Evolutionary conservation across 2,329 filamentous ascomycete genomes (phyloP).

Genomic region (Microcyclospora tardicrescens): DNA sequence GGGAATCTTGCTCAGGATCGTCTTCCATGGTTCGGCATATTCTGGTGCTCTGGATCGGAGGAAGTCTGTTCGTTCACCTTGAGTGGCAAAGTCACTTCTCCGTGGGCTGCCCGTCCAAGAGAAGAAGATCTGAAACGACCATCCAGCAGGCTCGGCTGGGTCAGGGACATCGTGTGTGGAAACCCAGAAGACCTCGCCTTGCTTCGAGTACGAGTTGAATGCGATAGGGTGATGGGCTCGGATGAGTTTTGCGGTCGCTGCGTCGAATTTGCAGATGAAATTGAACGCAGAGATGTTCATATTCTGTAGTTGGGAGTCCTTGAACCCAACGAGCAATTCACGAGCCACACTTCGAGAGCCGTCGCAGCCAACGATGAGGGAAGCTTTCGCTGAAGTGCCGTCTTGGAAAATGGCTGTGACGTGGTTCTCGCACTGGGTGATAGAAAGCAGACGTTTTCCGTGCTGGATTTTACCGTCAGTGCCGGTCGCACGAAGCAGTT

Average conservation of each 20-base stretch:
- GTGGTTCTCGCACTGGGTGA: conserved; percentile 1
- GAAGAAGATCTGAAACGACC: conserved; percentile 6
- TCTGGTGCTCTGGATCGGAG: conserved; percentile 5
- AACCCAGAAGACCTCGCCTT: conserved; percentile 2
- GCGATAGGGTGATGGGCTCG: conserved; percentile 6
- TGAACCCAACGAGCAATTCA: conserved; percentile 4
- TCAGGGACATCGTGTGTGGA: conserved; percentile 3
- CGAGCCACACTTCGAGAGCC: conserved; percentile 7
- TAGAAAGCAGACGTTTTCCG: conserved; percentile 4
- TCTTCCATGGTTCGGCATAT: conserved; percentile 7
- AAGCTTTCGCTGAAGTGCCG: conserved; percentile 3
- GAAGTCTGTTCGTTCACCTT: conserved; percentile 5
- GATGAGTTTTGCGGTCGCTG: conserved; percentile 1
- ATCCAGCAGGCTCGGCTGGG: conserved; percentile 2
- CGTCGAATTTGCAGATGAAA: conserved; percentile 4
- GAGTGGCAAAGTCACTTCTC: conserved; percentile 2
- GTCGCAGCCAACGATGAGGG: conserved; percentile 9
- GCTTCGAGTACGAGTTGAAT: conserved; percentile 3
- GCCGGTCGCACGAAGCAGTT: not conserved
- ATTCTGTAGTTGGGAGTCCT: conserved; percentile 1
- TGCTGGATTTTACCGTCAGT: conserved; percentile 4
- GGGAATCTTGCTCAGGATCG: conserved; percentile 2
- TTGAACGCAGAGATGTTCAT: conserved; percentile 7
- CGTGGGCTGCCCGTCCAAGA: conserved; percentile 3
- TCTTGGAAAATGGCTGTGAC: conserved; percentile 10